phyloP scores from a whole-genome alignment of 352 stramenopile species.

The Phytophthora aleatoria region DNA sequence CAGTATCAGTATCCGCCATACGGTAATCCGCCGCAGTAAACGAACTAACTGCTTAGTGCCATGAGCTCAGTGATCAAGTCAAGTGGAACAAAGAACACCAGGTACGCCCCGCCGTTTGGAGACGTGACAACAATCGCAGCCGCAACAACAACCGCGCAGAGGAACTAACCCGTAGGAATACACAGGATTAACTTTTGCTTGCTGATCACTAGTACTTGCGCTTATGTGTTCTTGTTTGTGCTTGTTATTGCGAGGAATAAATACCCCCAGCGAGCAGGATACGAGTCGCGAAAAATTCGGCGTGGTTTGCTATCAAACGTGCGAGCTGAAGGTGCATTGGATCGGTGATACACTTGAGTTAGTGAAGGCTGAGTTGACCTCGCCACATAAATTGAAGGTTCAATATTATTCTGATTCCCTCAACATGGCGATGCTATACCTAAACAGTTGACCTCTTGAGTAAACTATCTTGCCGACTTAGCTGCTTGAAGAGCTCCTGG shows the following conservation, averaged over 20 bases:
- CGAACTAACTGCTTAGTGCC: constrained; percentile 27
- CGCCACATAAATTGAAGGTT: background rate
- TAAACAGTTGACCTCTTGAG: constrained; percentile 48
- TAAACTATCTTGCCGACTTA: constrained; percentile 61
- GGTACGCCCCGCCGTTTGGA: constrained; percentile 31
- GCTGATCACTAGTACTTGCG: constrained; percentile 32
- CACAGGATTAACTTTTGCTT: constrained; percentile 39
- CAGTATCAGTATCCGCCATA: constrained; percentile 61
- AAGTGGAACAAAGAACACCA: constrained; percentile 17
- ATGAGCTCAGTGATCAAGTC: constrained; percentile 14
- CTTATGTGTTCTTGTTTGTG: constrained; percentile 28
- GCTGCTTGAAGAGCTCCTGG: constrained; percentile 61
- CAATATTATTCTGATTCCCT: constrained; percentile 1
- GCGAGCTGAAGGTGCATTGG: background rate
- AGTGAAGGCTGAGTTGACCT: constrained; percentile 10
- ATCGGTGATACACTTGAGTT: background rate
- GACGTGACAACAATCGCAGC: constrained; percentile 20
- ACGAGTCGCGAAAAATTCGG: background rate
- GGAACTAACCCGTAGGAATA: constrained; percentile 46
- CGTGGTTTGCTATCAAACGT: background rate
- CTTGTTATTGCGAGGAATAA: constrained; percentile 12
- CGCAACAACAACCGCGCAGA: constrained; percentile 18
- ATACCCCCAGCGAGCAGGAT: background rate
- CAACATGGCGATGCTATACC: background rate
- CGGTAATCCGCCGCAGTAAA: constrained; percentile 39